phyloP scores from a whole-genome alignment of 371 early-diverging fungal species.

The Apophysomyces elegans region DNA sequence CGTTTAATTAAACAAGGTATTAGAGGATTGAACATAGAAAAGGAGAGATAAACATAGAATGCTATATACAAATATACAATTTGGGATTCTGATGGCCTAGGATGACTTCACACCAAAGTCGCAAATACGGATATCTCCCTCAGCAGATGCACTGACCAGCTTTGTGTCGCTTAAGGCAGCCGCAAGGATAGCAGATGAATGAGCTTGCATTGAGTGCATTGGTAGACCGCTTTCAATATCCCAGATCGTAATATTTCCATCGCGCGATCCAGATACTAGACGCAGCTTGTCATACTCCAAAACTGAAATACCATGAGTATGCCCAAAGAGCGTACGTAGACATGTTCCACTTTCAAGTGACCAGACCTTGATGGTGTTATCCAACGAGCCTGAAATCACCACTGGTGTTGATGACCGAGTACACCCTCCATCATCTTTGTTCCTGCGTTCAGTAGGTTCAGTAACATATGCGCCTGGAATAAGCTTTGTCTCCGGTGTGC shows the following conservation, averaged over 20 bases:
- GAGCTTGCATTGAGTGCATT: slow-evolving; percentile 69
- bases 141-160: slow-evolving; percentile 81
- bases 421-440: slow-evolving; percentile 6
- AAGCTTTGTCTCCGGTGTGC: neutral
- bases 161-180: slow-evolving; percentile 82
- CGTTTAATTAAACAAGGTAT: slow-evolving; percentile 28
- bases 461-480: neutral
- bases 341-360: slow-evolving; percentile 79
- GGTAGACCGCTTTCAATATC: slow-evolving; percentile 82
- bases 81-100: neutral
- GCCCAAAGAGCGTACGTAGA: slow-evolving; percentile 82
- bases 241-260: neutral
- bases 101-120: slow-evolving; percentile 22
- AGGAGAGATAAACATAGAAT: neutral
- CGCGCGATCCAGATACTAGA: slow-evolving; percentile 87
- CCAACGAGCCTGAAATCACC: slow-evolving; percentile 65
- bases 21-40: neutral
- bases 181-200: slow-evolving; percentile 67
- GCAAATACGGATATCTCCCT: slow-evolving; percentile 61
- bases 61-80: neutral
- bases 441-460: neutral
- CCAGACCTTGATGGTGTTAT: slow-evolving; percentile 89
- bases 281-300: slow-evolving; percentile 64
- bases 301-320: slow-evolving; percentile 85
- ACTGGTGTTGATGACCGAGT: neutral